Conservation (phyloP, 495 filamentous ascomycete genomes). For the Parachaetomium inaequale region DNA sequence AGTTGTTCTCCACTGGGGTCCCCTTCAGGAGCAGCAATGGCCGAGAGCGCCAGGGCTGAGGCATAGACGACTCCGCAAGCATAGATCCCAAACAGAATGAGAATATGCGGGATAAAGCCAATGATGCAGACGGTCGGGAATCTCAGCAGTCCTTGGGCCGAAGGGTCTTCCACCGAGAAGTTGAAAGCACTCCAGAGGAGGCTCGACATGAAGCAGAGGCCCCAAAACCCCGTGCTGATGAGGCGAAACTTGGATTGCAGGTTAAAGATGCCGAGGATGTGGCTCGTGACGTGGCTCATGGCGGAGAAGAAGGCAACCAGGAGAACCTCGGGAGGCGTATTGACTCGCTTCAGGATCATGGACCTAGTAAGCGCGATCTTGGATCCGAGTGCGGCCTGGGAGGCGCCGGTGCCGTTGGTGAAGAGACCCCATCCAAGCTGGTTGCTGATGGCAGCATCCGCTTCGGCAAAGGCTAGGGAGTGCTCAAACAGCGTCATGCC, state of each 20-base stretch:
- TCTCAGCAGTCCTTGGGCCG: conserved; percentile 54
- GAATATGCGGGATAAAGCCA: conserved; percentile 87
- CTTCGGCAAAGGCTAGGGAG: conserved; percentile 92
- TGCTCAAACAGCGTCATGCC: conserved; percentile 97
- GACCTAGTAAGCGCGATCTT: conserved; percentile 49
- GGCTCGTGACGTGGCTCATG: conserved; percentile 83
- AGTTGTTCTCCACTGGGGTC: conserved; percentile 30
- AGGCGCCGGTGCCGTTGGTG: conserved; percentile 36
- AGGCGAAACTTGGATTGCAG: conserved; percentile 74
- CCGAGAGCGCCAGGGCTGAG: conserved; percentile 70
- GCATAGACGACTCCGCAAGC: conserved; percentile 71
- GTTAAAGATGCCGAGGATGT: conserved; percentile 73
- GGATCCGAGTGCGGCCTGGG: conserved; percentile 39
- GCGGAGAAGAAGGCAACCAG: conserved; percentile 82
- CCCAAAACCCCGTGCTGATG: conserved; percentile 84
- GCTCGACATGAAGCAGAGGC: conserved; percentile 76
- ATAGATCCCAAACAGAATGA: conserved; percentile 74
- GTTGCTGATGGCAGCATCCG: conserved; percentile 77
- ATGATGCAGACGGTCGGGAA: conserved; percentile 95
- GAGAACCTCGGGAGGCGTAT: conserved; percentile 85
- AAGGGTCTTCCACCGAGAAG: conserved; percentile 52
- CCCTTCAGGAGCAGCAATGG: conserved; percentile 54
- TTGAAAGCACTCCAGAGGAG: conserved; percentile 67
- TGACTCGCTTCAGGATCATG: conserved; percentile 60
- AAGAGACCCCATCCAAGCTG: conserved; percentile 69